Conservation (phyloP, 1,284 basidiomycete species). For the Cryptococcus wingfieldii region DNA sequence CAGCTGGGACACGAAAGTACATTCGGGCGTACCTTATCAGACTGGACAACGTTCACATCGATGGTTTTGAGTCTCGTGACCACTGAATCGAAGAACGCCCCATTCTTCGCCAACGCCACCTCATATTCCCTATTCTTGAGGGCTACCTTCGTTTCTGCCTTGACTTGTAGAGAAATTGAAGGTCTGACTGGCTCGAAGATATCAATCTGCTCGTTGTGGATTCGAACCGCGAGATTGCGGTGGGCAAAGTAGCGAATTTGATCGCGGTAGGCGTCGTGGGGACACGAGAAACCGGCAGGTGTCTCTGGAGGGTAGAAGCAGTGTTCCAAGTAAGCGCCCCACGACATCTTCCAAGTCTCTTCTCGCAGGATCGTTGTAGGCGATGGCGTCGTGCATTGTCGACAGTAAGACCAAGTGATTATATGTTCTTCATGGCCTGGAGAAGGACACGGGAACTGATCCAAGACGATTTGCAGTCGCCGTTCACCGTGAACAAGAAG, state of each 20-base stretch:
- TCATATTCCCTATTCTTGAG: slow-evolving; percentile 88
- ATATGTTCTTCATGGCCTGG: slow-evolving; percentile 62
- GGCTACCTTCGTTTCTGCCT: slow-evolving; percentile 76
- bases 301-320: slow-evolving; percentile 80
- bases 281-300: slow-evolving; percentile 59
- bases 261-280: slow-evolving; percentile 90
- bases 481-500: slow-evolving; percentile 86
- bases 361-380: slow-evolving; percentile 86
- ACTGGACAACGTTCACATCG: slow-evolving; percentile 44
- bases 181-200: slow-evolving; percentile 86
- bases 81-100: slow-evolving; percentile 58
- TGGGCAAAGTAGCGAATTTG: slow-evolving; percentile 87
- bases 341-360: slow-evolving; percentile 68
- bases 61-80: slow-evolving; percentile 46
- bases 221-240: slow-evolving; percentile 67
- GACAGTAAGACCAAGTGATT: slow-evolving; percentile 89
- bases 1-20: neutral
- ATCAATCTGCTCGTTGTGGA: slow-evolving; percentile 78
- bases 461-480: slow-evolving; percentile 75
- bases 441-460: slow-evolving; percentile 58
- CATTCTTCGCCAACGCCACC: slow-evolving; percentile 68
- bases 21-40: slow-evolving; percentile 34
- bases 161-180: slow-evolving; percentile 76
- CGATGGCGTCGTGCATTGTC: slow-evolving; percentile 72
- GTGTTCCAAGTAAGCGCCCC: slow-evolving; percentile 49